These are phyloP conservation scores for Lipomyces mesembrius DNA, from an alignment of 805 yeast genomes.

Conservation along the genomic window DNA sequence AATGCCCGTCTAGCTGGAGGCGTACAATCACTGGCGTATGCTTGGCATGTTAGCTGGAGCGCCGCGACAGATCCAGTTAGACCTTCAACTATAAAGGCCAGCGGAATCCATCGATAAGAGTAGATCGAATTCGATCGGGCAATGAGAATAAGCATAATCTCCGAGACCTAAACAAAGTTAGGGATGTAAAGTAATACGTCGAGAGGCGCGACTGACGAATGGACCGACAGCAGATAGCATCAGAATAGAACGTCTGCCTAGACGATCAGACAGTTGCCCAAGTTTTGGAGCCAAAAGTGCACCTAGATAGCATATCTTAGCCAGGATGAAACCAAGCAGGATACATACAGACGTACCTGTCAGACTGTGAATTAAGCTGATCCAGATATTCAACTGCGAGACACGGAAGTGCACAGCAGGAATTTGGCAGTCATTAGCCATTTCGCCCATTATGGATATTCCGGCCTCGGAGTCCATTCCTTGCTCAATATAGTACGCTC, in stretches of 20 bases:
- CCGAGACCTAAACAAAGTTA: not conserved
- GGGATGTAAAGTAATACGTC: not conserved
- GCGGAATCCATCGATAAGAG: conserved; percentile 47
- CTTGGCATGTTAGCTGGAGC: conserved; percentile 60
- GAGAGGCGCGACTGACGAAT: conserved; percentile 10
- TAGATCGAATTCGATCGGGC: conserved; percentile 6
- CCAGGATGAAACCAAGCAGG: conserved; percentile 15
- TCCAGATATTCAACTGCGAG: conserved; percentile 23
- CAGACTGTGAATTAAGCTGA: conserved; percentile 16
- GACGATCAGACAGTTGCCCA: conserved; percentile 25
- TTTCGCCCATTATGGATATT: conserved; percentile 4
- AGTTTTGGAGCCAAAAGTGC: conserved; percentile 21
- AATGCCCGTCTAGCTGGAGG: conserved; percentile 58
- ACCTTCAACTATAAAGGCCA: conserved; percentile 54
- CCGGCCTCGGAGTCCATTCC: conserved; percentile 1
- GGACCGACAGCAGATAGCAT: conserved; percentile 23
- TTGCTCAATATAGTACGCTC: conserved; percentile 20
- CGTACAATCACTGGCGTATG: conserved; percentile 76
- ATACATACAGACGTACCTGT: conserved; percentile 12
- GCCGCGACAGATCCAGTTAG: conserved; percentile 66
- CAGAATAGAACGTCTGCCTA: conserved; percentile 23
- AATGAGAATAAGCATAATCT: not conserved
- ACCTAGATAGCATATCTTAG: conserved; percentile 19
- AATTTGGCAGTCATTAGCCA: conserved; percentile 19
- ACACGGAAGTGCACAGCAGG: conserved; percentile 24